Percentiles rank a stretch among this genome's conserved stretches.
Conservation (phyloP, 495 filamentous ascomycete genomes). For the Recurvomyces mirabilis region DNA sequence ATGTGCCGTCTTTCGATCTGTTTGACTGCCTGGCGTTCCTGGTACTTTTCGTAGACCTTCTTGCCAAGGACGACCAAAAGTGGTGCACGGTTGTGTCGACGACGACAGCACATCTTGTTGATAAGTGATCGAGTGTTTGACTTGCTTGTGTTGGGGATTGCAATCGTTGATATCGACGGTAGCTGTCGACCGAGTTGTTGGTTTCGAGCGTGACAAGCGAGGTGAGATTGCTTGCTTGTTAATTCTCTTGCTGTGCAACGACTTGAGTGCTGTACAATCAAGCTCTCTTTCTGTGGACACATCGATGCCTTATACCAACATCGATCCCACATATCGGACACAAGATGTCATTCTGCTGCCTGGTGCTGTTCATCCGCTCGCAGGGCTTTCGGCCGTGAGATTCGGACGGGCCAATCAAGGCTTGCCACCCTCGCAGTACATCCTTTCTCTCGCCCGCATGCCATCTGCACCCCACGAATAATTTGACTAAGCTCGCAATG, state of each 20-base stretch:
- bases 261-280: background rate
- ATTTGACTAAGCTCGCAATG: too few species aligned
- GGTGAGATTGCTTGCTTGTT: background rate
- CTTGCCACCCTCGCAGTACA: too few species aligned
- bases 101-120: slow-evolving; percentile 9
- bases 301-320: too few species aligned
- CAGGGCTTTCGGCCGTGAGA: too few species aligned
- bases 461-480: too few species aligned
- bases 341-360: too few species aligned
- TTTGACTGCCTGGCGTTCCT: slow-evolving; percentile 7
- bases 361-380: too few species aligned
- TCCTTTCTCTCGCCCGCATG: too few species aligned
- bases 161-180: background rate
- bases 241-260: background rate
- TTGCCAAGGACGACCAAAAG: slow-evolving; percentile 6
- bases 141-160: background rate
- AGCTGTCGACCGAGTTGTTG: background rate
- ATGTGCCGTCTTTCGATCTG: too few species aligned
- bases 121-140: background rate
- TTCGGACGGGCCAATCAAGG: too few species aligned
- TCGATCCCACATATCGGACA: too few species aligned
- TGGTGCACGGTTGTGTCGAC: background rate
- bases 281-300: too few species aligned
- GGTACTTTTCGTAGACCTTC: slow-evolving; percentile 12
- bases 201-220: background rate